These are phyloP conservation scores for Ettlia oleoabundans DNA, from an alignment of 139 green algal species.

Conservation along the genomic window DNA sequence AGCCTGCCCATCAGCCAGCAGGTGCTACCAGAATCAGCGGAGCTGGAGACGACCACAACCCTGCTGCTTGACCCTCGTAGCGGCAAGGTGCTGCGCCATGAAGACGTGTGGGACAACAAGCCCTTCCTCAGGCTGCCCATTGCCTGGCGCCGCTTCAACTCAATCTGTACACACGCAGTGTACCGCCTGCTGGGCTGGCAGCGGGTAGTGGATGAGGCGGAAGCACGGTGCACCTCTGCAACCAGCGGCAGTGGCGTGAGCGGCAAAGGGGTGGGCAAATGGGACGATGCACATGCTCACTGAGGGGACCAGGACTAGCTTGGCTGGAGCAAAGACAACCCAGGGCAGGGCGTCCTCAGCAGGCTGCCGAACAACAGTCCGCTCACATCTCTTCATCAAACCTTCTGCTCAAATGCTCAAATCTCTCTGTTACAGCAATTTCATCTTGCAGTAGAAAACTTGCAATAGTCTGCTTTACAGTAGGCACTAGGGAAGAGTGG, in stretches of 20 bases:
- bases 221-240: neutral
- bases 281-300: too few species aligned
- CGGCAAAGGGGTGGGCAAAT: neutral
- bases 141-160: conserved; percentile 27
- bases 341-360: too few species aligned
- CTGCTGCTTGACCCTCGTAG: conserved; percentile 9
- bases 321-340: too few species aligned
- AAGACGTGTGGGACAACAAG: conserved; percentile 29
- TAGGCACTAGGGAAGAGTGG: too few species aligned
- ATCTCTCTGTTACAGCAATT: too few species aligned
- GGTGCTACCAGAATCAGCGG: neutral
- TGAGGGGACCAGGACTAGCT: too few species aligned
- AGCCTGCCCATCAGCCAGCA: neutral
- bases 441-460: too few species aligned
- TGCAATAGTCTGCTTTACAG: too few species aligned
- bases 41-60: neutral
- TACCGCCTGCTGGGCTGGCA: conserved; percentile 36
- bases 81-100: conserved; percentile 24
- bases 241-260: neutral
- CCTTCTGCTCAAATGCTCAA: too few species aligned
- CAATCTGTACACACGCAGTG: neutral
- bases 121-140: conserved; percentile 3
- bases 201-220: neutral
- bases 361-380: too few species aligned
- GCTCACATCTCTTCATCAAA: too few species aligned